Evolutionary conservation across 2,329 filamentous ascomycete species (phyloP).

Genomic region (Hymenoscyphus albidus): DNA sequence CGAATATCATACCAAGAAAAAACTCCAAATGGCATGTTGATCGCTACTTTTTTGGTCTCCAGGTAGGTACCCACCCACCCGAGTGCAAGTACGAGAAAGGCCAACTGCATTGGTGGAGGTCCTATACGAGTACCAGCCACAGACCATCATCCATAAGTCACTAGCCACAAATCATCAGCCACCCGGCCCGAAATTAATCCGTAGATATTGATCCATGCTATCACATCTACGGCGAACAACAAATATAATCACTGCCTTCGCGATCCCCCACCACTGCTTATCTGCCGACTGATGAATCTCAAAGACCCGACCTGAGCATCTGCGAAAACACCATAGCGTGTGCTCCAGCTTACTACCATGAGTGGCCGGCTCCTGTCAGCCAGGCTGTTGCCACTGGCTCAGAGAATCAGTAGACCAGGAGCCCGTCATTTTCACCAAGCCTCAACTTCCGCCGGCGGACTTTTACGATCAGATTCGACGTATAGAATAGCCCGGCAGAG

Average conservation of each 20-base stretch:
- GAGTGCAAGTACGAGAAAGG: no score
- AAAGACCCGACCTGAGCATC: slow-evolving; percentile 13
- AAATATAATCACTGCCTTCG: slow-evolving; percentile 7
- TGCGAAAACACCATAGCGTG: slow-evolving; percentile 20
- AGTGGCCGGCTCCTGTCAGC: slow-evolving; percentile 63
- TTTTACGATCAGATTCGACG: slow-evolving; percentile 62
- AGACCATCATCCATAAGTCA: not conserved
- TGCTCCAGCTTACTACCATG: slow-evolving; percentile 24
- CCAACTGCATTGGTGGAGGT: no score
- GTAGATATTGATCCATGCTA: not conserved
- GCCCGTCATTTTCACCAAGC: slow-evolving; percentile 61
- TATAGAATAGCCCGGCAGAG: slow-evolving; percentile 58
- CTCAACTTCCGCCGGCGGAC: slow-evolving; percentile 60
- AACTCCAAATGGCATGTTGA: no score
- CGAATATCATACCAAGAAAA: no score
- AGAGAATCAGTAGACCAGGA: slow-evolving; percentile 52
- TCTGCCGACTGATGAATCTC: slow-evolving; percentile 21
- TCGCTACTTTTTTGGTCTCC: no score
- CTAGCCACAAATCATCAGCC: not conserved
- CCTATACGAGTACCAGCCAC: not conserved
- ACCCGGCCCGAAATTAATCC: not conserved
- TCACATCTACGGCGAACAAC: slow-evolving; percentile 5
- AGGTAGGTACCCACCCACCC: no score
- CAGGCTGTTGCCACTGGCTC: slow-evolving; percentile 63
- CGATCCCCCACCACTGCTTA: not conserved